Conservation (phyloP, 371 early-diverging fungal genomes). For the Circinella minor region DNA sequence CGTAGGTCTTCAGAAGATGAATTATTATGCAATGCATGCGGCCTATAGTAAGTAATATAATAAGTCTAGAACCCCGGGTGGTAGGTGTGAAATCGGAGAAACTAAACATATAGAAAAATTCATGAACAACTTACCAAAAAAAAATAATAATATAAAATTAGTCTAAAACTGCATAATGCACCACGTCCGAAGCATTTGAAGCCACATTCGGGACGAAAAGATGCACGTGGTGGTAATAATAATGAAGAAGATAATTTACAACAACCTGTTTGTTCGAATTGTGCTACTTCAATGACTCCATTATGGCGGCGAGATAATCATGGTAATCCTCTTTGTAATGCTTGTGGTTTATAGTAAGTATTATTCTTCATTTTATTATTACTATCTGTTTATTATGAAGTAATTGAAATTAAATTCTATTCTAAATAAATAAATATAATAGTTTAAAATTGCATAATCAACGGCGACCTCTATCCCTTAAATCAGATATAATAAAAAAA, state of each 20-base stretch:
- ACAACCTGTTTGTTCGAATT: constrained; percentile 81
- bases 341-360: constrained; percentile 93
- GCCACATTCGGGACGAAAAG: constrained; percentile 16
- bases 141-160: not conserved
- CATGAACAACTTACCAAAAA: too few species aligned
- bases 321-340: constrained; percentile 90
- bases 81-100: not conserved
- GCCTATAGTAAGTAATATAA: constrained; percentile 36
- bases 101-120: not conserved
- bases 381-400: not conserved
- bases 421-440: not conserved
- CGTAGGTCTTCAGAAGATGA: constrained; percentile 82
- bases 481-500: constrained; percentile 71
- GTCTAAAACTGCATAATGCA: constrained; percentile 71
- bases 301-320: constrained; percentile 91
- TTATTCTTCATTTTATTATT: too few species aligned
- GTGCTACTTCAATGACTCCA: constrained; percentile 89
- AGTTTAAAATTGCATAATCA: constrained; percentile 82
- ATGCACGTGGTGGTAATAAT: constrained; percentile 26
- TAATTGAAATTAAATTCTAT: not conserved
- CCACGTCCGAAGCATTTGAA: constrained; percentile 58
- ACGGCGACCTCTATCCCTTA: constrained; percentile 78
- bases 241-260: constrained; percentile 24
- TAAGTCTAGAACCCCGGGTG: not conserved
- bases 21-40: constrained; percentile 92